Conservation (phyloP, 768 basidiomycete genomes). For the Tephrocybe sp. region DNA sequence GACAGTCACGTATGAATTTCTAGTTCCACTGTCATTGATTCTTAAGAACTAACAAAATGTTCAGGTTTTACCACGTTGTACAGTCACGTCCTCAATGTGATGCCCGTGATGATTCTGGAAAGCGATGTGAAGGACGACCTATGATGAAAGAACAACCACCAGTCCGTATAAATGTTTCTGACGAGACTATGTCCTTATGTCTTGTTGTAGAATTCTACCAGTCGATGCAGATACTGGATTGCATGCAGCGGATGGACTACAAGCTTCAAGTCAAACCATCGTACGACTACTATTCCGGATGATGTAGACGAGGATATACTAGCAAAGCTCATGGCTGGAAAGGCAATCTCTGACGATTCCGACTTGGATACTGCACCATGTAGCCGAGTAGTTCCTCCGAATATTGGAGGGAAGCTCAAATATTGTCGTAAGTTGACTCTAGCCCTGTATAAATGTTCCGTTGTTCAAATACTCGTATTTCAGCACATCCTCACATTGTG, state of each 20-base stretch:
- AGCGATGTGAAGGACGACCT: background rate
- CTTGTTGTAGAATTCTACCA: background rate
- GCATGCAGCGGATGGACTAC: slow-evolving; percentile 1
- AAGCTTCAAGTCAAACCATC: background rate
- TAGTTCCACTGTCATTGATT: background rate
- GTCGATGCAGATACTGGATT: slow-evolving; percentile 5
- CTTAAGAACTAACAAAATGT: background rate
- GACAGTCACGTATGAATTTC: background rate
- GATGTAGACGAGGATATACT: slow-evolving; percentile 4
- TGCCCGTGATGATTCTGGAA: background rate
- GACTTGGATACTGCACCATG: background rate
- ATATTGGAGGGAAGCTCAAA: slow-evolving; percentile 1
- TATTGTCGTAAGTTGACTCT: background rate
- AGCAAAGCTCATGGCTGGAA: background rate
- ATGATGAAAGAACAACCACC: background rate
- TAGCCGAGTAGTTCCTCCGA: background rate
- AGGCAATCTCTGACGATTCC: background rate
- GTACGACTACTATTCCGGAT: slow-evolving; percentile 1
- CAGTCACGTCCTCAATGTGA: background rate
- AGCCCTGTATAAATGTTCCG: background rate
- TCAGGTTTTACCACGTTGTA: slow-evolving; percentile 2
- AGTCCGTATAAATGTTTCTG: background rate
- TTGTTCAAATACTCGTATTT: background rate
- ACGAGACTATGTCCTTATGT: background rate
- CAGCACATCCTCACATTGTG: slow-evolving; percentile 5